Evolutionary conservation across 2,329 filamentous ascomycete genomes (phyloP).

Genomic region (Arthrobotrys pseudoclavata): DNA sequence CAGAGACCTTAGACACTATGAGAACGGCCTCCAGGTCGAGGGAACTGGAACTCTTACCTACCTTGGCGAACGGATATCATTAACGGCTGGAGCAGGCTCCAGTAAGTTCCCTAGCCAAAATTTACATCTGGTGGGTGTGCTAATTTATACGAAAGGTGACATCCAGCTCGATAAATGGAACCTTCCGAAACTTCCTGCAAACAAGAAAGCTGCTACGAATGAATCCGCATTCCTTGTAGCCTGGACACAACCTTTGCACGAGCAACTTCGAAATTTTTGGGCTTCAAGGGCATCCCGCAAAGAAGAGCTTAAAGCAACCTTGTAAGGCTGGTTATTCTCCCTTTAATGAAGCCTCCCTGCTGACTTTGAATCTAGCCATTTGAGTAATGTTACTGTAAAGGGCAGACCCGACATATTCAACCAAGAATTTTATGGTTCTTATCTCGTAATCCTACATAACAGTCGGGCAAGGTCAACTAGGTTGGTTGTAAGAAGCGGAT

Average conservation of each 20-base stretch:
- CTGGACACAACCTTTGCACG: constrained; percentile 56
- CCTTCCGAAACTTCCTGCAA: constrained; percentile 41
- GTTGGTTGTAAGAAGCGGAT: constrained; percentile 32
- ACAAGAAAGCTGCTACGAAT: constrained; percentile 43
- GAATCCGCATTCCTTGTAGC: constrained; percentile 52
- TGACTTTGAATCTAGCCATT: constrained; percentile 21
- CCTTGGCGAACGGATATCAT: constrained; percentile 47
- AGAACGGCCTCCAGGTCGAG: constrained; percentile 39
- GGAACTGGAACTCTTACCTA: constrained; percentile 49
- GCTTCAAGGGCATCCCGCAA: constrained; percentile 44
- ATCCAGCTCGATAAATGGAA: constrained; percentile 56
- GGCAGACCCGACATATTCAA: constrained; percentile 48
- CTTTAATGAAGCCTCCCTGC: neutral
- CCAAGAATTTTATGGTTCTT: constrained; percentile 50
- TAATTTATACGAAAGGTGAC: constrained; percentile 9
- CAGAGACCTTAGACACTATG: constrained; percentile 52
- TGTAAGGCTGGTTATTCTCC: constrained; percentile 19
- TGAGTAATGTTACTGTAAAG: constrained; percentile 44
- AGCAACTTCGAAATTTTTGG: constrained; percentile 56
- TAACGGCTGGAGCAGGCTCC: constrained; percentile 35
- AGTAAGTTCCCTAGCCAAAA: neutral
- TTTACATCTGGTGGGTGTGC: neutral
- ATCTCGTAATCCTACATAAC: constrained; percentile 50
- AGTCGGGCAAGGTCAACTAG: constrained; percentile 48
- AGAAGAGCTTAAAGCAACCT: constrained; percentile 48